Percentiles rank a stretch among this genome's conserved stretches.
Conservation (phyloP, 2,329 filamentous ascomycete genomes). For the Lecanicillium sp. region DNA sequence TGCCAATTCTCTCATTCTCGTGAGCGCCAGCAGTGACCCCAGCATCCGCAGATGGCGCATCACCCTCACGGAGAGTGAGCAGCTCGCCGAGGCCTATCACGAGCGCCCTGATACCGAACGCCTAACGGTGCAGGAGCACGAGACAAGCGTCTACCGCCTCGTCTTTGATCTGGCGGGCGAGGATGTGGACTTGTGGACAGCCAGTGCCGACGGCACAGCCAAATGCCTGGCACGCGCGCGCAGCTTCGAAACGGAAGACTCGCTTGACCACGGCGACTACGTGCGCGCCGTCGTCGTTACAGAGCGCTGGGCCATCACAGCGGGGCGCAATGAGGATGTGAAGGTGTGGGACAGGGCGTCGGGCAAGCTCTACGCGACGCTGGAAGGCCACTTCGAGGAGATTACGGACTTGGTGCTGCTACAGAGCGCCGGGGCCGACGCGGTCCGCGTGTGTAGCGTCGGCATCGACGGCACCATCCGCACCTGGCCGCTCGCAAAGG, state of each 20-base stretch:
- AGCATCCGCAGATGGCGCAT: constrained; percentile 75
- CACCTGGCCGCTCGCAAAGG: constrained; percentile 69
- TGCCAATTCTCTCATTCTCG: constrained; percentile 49
- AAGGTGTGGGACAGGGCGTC: constrained; percentile 78
- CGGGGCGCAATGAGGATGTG: constrained; percentile 84
- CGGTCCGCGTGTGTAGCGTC: constrained; percentile 64
- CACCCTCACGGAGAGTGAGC: constrained; percentile 43
- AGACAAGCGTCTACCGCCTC: constrained; percentile 83
- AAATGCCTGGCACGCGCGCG: constrained; percentile 69
- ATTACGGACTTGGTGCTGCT: constrained; percentile 73
- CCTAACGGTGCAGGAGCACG: constrained; percentile 66
- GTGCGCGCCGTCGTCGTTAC: constrained; percentile 75
- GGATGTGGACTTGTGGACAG: constrained; percentile 78
- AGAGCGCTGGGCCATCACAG: constrained; percentile 76
- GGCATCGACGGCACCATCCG: constrained; percentile 87
- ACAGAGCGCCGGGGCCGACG: constrained; percentile 27
- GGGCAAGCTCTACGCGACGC: constrained; percentile 66
- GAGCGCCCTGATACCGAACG: constrained; percentile 35
- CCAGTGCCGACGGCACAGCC: constrained; percentile 82
- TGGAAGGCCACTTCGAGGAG: constrained; percentile 87
- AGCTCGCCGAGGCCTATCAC: constrained; percentile 44
- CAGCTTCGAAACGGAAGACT: constrained; percentile 65
- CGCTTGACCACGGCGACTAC: constrained; percentile 77
- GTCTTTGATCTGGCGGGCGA: constrained; percentile 59
- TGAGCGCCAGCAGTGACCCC: constrained; percentile 75